Percentiles rank a stretch among this genome's conserved stretches.
phyloP scores from a whole-genome alignment of 345 rosid species.

The Populus euphratica region DNA sequence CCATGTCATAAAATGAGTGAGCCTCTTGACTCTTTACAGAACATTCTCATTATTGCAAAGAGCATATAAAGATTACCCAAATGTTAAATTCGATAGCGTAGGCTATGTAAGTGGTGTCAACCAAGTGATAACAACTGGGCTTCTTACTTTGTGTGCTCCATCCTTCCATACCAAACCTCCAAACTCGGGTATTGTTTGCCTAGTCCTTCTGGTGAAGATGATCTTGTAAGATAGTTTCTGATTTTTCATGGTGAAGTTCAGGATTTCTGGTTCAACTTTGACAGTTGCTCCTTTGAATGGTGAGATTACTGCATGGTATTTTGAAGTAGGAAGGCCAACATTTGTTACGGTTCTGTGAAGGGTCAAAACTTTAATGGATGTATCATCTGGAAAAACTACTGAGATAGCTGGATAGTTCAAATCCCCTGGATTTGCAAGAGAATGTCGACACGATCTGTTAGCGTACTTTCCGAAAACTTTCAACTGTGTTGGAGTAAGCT shows the following conservation, averaged over 20 bases:
- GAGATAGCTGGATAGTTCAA: constrained; percentile 92
- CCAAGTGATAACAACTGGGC: constrained; percentile 73
- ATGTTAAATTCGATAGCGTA: background rate
- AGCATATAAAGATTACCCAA: background rate
- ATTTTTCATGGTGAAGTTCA: constrained; percentile 57
- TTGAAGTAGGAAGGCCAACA: constrained; percentile 64
- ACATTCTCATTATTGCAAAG: constrained; percentile 30
- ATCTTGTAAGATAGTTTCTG: constrained; percentile 71
- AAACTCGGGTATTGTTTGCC: constrained; percentile 60
- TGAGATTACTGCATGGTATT: constrained; percentile 57
- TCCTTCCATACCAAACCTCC: constrained; percentile 85
- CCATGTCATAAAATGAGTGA: constrained; percentile 9
- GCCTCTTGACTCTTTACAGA: constrained; percentile 32
- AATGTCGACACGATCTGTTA: constrained; percentile 59
- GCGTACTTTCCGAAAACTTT: constrained; percentile 62
- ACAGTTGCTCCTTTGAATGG: constrained; percentile 60
- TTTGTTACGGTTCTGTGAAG: constrained; percentile 70
- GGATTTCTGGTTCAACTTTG: constrained; percentile 49
- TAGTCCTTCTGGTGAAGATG: constrained; percentile 45
- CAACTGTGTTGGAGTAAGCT: constrained; percentile 50
- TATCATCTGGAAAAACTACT: constrained; percentile 55
- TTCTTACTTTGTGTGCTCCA: constrained; percentile 72
- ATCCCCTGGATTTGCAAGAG: constrained; percentile 58
- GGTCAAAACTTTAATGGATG: constrained; percentile 32
- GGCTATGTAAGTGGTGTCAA: constrained; percentile 40